Conservation (phyloP, 1,139 yeast species). For the Candida gigantensis region DNA sequence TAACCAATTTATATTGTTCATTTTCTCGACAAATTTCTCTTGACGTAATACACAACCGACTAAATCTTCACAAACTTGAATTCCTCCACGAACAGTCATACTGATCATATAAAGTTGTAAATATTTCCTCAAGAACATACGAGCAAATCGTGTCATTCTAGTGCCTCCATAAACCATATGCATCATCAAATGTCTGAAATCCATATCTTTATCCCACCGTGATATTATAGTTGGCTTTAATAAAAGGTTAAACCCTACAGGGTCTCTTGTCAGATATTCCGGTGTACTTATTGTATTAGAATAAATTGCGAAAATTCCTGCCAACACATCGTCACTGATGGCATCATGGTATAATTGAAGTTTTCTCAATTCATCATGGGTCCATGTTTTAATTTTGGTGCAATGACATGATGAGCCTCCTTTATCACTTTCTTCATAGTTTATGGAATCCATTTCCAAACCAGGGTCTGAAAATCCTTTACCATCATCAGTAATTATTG, state of each 20-base stretch:
- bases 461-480: conserved; percentile 24
- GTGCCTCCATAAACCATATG: too few relatives aligned
- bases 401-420: not conserved
- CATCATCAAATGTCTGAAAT: too few relatives aligned
- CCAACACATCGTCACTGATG: conserved; percentile 12
- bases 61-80: conserved; percentile 27
- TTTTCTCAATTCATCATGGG: conserved; percentile 21
- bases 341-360: conserved; percentile 25
- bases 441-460: too few relatives aligned
- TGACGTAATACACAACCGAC: conserved; percentile 33
- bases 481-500: conserved; percentile 15
- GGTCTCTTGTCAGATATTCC: conserved; percentile 1
- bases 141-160: not conserved
- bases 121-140: conserved; percentile 17
- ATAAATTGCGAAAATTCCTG: conserved; percentile 13
- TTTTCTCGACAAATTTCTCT: conserved; percentile 28
- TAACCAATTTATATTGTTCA: conserved; percentile 32
- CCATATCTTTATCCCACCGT: too few relatives aligned
- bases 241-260: too few relatives aligned
- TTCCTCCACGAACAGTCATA: conserved; percentile 17
- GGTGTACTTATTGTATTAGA: conserved; percentile 1
- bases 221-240: too few relatives aligned
- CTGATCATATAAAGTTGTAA: conserved; percentile 21
- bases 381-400: conserved; percentile 9
- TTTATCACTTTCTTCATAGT: not conserved